Evolutionary conservation across 2,329 filamentous ascomycete genomes (phyloP).

Genomic region (Tolypocladium sp.): DNA sequence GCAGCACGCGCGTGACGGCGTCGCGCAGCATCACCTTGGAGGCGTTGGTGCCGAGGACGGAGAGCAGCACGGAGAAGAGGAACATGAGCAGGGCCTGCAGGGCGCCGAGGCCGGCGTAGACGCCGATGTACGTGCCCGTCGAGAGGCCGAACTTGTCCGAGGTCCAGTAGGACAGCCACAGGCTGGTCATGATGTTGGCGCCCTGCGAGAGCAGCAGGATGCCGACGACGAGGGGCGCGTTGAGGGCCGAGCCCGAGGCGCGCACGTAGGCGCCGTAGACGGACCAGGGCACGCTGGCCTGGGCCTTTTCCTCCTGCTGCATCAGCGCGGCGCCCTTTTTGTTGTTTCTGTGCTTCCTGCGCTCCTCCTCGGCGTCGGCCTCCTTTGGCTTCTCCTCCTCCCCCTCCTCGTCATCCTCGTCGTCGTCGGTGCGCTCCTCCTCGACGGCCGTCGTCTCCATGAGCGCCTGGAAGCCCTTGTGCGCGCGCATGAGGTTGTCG

Average conservation of each 20-base stretch:
- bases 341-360: slow-evolving; percentile 39
- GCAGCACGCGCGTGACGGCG: slow-evolving; percentile 69
- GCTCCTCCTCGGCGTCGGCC: background rate
- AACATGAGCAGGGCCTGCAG: slow-evolving; percentile 70
- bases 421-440: slow-evolving; percentile 41
- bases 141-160: slow-evolving; percentile 63
- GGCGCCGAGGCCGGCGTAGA: slow-evolving; percentile 62
- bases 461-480: slow-evolving; percentile 69
- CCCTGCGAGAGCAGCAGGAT: slow-evolving; percentile 67
- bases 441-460: slow-evolving; percentile 79
- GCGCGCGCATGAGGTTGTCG: slow-evolving; percentile 72
- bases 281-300: slow-evolving; percentile 67
- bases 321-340: slow-evolving; percentile 57
- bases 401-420: slow-evolving; percentile 20
- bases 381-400: slow-evolving; percentile 29
- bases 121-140: slow-evolving; percentile 62
- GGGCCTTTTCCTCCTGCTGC: slow-evolving; percentile 62
- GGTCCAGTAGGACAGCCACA: slow-evolving; percentile 95
- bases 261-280: slow-evolving; percentile 72
- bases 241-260: slow-evolving; percentile 63
- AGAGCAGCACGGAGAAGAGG: slow-evolving; percentile 67
- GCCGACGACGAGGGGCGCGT: slow-evolving; percentile 53
- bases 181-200: slow-evolving; percentile 75
- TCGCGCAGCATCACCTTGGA: slow-evolving; percentile 74
- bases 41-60: slow-evolving; percentile 69